Conservation (phyloP, 352 stramenopile genomes). For the Pythium myriotylum region DNA sequence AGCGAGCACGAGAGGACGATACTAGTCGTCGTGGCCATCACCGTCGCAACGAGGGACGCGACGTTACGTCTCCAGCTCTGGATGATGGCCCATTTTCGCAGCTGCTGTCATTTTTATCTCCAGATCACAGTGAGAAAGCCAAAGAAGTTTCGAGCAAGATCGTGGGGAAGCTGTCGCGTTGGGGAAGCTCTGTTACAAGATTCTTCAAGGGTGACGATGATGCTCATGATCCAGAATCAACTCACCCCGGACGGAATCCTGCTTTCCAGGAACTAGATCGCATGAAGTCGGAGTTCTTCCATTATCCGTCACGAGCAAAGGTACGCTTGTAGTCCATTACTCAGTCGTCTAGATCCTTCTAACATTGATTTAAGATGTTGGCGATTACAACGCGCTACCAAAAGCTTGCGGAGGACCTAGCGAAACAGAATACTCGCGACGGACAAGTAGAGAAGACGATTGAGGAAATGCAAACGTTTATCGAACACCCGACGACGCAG, state of each 20-base stretch:
- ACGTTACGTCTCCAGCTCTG: neutral
- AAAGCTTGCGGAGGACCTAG: slow-evolving; percentile 66
- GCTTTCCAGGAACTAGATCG: slow-evolving; percentile 52
- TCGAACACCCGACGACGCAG: slow-evolving; percentile 70
- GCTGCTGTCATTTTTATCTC: slow-evolving; percentile 66
- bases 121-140: slow-evolving; percentile 71
- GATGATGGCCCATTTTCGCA: slow-evolving; percentile 43
- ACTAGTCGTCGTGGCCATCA: slow-evolving; percentile 1
- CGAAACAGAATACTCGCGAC: slow-evolving; percentile 60
- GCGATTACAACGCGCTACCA: slow-evolving; percentile 79
- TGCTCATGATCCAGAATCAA: slow-evolving; percentile 19
- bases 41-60: slow-evolving; percentile 17
- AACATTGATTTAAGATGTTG: slow-evolving; percentile 48
- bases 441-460: slow-evolving; percentile 73
- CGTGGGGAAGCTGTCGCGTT: slow-evolving; percentile 70
- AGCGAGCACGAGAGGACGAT: slow-evolving; percentile 44
- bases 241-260: slow-evolving; percentile 1
- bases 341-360: neutral
- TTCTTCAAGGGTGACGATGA: slow-evolving; percentile 72
- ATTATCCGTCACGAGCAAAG: slow-evolving; percentile 64
- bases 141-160: slow-evolving; percentile 87
- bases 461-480: slow-evolving; percentile 74
- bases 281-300: slow-evolving; percentile 69
- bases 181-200: slow-evolving; percentile 56
- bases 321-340: slow-evolving; percentile 25